Conservation (phyloP, 2,329 filamentous ascomycete species). For the Rhynchosporium secalis region DNA sequence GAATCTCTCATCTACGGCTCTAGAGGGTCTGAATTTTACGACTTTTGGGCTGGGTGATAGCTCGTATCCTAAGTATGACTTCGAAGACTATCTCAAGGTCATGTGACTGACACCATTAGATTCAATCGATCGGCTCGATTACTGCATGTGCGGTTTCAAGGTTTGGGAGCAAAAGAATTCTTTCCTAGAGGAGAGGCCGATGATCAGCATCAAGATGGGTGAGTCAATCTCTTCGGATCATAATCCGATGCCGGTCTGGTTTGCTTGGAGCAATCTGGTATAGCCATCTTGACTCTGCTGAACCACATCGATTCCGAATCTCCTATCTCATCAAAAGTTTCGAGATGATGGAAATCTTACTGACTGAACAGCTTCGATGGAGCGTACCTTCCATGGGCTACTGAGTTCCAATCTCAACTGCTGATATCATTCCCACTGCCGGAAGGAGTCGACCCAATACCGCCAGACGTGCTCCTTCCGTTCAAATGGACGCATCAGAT, state of each 20-base stretch:
- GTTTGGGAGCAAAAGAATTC: constrained; percentile 78
- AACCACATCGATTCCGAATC: not conserved
- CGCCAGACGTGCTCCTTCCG: constrained; percentile 70
- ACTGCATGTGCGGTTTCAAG: constrained; percentile 77
- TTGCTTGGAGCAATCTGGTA: not conserved
- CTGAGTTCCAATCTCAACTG: constrained; percentile 65
- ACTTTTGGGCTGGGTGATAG: constrained; percentile 93
- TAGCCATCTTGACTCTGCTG: not conserved
- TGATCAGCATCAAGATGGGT: constrained; percentile 92
- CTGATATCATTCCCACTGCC: constrained; percentile 69
- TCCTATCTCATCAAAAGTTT: not conserved
- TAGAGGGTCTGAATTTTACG: constrained; percentile 71
- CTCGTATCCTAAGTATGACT: constrained; percentile 79
- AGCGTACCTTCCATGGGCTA: constrained; percentile 75
- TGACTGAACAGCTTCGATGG: constrained; percentile 67
- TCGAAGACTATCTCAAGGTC: constrained; percentile 2
- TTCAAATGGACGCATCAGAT: constrained; percentile 67
- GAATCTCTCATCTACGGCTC: constrained; percentile 69
- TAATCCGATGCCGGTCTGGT: not conserved
- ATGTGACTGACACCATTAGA: constrained; percentile 45
- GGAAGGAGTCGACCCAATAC: constrained; percentile 65
- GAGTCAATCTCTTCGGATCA: constrained; percentile 41
- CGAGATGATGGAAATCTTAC: not conserved
- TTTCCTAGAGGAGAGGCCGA: constrained; percentile 84
- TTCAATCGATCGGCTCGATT: constrained; percentile 94